Evolutionary conservation across 441 rosid genomes (phyloP), one percentile per base, ranked within the genome.

Genomic region (Arabidopsis lyrata): DNA sequence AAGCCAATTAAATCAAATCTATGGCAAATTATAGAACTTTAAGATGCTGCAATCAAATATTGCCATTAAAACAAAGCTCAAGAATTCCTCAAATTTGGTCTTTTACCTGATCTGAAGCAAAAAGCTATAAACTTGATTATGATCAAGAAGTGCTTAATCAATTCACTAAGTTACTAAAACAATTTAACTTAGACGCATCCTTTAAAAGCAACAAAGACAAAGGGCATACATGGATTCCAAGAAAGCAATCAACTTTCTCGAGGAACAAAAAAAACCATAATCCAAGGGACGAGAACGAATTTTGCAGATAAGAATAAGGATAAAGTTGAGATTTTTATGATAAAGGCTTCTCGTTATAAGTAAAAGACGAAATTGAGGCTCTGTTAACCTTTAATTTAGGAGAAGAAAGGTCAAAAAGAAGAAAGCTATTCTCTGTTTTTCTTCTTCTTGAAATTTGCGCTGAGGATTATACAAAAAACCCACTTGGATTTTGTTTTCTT

Each of bases 161-260:
- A 75, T 10, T 52, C 44, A 38, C 54, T 48, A 64, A 63, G 55
- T 70, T 39, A 70, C 55, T 63, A 44, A 70, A 49, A 63, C 48
- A 39, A 49, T n/a, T 18, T 39, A 64, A 50, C 49, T 9, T 18
- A 58, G 20, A 36, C 22, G 4, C 62, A 70, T 45, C 55, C 47
- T 36, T 38, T 76, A 69, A 48, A 57, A 54, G 27, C 45, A 70
- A 41, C 49, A 70, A 39, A 49, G 72, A 70, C 63, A 75, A 54
- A 70, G 55, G 59, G 11, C 42, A 16, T 12, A 42, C 31, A 70
- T 20, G 38, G 56, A 70, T 64, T 77, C 68, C 80, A 70, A 77
- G 72, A 77, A 77, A 77, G 76, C 34, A 65, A 58, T 63, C 39
- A 64, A 57, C 72, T 70, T 77, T 77, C 42, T 77, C 72, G 80